A percentile compares a stretch with the other conserved stretches of the same genome.
phyloP scores from a whole-genome alignment of 2,329 filamentous ascomycete genomes.

The Aureobasidium namibiae region DNA sequence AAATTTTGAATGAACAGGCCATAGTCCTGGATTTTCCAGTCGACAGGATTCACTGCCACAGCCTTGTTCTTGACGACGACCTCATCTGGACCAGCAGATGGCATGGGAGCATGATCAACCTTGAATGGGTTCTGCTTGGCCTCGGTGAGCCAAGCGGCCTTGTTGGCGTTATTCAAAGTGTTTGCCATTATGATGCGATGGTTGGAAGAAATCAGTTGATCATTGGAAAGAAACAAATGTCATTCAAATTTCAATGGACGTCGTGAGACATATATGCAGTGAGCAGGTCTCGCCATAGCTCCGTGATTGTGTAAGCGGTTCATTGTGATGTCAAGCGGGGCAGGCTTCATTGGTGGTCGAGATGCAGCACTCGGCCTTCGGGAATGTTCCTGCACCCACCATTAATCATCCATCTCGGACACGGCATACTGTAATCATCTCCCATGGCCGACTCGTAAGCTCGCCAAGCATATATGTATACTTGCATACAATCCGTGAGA shows the following conservation, averaged over 20 bases:
- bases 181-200: constrained; percentile 11
- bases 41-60: constrained; percentile 32
- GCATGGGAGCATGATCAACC: constrained; percentile 24
- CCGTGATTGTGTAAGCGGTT: background rate
- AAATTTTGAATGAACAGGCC: constrained; percentile 27
- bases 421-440: background rate
- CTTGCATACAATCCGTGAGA: background rate
- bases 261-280: background rate
- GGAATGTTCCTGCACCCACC: background rate
- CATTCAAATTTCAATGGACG: background rate
- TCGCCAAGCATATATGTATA: background rate
- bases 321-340: constrained; percentile 1
- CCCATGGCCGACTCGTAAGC: background rate
- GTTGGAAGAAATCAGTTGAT: background rate
- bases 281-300: background rate
- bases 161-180: constrained; percentile 11
- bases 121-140: constrained; percentile 15
- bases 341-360: background rate
- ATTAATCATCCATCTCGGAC: background rate
- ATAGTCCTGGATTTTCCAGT: constrained; percentile 30
- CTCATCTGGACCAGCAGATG: constrained; percentile 25
- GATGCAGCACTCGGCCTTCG: background rate
- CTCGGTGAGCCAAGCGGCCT: constrained; percentile 16
- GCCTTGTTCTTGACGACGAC: constrained; percentile 29
- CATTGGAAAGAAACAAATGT: background rate